Evolutionary conservation across 805 yeast genomes (phyloP), one percentile per base, ranked within the genome.

Genomic region (Yamadazyma sp.): DNA sequence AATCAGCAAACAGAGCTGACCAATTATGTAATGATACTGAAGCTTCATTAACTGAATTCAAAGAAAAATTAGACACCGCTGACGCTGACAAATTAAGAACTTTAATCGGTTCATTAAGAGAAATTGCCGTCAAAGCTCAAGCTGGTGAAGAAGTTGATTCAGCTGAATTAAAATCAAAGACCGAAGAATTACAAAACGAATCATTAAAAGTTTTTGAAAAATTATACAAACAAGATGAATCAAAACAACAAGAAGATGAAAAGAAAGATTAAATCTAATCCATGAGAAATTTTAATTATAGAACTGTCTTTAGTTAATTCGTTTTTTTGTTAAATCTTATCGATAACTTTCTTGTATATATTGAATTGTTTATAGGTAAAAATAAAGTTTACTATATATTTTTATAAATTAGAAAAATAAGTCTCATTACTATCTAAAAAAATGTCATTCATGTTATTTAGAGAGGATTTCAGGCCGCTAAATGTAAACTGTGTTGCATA

Each of bases 1-100:
- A 86, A 69, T 62, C 71, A 49, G 94, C 94, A 52, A 86, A 82
- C 81, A 84, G 82, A 58, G 86, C 87, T 50, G 89, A 82, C 65
- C 78, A 78, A 61, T 77, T 82, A 62, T 77, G 82, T 63, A 67
- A 65, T 51, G 73, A 69, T 53, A 68, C 73, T 46, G 74, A 68
- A 57, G 57, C 57, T 58, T 68, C 73, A 33, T 65, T 68, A 56
- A 68, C 60, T 48, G 74, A 68, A 54, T 64, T 62, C 58, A 66
- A 66, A 60, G 74, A 68, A 45, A 68, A 68, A 58, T 47, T 68
- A 40, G 71, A 67, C 35, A 50, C 65, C 43, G 68, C 68, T 36
- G 72, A 67, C 38, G 69, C 71, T 39, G 72, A 67, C 51, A 65
- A 67, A 60, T 62, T 68, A 43, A 56, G 55, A 50, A 76, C 68